Conservation (phyloP, 1,284 basidiomycete species). For the Veloporphyrellus conicus region DNA sequence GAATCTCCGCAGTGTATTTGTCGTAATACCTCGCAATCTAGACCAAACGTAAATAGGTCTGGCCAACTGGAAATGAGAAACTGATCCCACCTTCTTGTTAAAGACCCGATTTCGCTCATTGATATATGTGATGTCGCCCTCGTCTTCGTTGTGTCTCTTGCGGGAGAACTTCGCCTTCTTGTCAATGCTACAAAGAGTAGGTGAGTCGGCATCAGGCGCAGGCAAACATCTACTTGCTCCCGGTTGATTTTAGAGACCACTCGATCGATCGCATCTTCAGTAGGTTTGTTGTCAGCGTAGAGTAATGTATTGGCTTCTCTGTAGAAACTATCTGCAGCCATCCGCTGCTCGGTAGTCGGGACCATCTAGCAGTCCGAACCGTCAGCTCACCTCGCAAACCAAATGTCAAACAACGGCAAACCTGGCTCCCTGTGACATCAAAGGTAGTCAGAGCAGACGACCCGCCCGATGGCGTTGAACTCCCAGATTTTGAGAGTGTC, state of each 20-base stretch:
- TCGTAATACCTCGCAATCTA: slow-evolving; percentile 94
- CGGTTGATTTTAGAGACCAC: slow-evolving; percentile 89
- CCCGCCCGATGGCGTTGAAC: slow-evolving; percentile 30
- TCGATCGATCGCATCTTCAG: slow-evolving; percentile 90
- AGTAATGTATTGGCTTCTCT: slow-evolving; percentile 85
- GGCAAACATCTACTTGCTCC: slow-evolving; percentile 64
- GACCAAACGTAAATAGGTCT: not conserved
- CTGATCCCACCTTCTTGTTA: slow-evolving; percentile 85
- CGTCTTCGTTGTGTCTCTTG: slow-evolving; percentile 84
- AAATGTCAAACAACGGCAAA: slow-evolving; percentile 29
- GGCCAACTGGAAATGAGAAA: not conserved
- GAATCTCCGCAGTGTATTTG: slow-evolving; percentile 93
- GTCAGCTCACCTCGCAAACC: slow-evolving; percentile 4
- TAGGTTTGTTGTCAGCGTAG: slow-evolving; percentile 92
- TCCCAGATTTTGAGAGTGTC: slow-evolving; percentile 43
- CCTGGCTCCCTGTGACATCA: slow-evolving; percentile 44
- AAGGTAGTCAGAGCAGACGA: slow-evolving; percentile 47
- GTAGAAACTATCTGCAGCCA: slow-evolving; percentile 79
- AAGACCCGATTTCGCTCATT: slow-evolving; percentile 98
- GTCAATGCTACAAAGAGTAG: slow-evolving; percentile 57
- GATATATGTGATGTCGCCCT: slow-evolving; percentile 97
- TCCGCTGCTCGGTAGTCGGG: slow-evolving; percentile 53
- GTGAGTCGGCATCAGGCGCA: slow-evolving; percentile 1
- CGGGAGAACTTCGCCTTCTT: slow-evolving; percentile 84
- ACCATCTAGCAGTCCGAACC: slow-evolving; percentile 37